Percentiles rank a stretch among this genome's conserved stretches.
phyloP scores from a whole-genome alignment of 441 rosid species.

The Francoa sonchifolia region DNA sequence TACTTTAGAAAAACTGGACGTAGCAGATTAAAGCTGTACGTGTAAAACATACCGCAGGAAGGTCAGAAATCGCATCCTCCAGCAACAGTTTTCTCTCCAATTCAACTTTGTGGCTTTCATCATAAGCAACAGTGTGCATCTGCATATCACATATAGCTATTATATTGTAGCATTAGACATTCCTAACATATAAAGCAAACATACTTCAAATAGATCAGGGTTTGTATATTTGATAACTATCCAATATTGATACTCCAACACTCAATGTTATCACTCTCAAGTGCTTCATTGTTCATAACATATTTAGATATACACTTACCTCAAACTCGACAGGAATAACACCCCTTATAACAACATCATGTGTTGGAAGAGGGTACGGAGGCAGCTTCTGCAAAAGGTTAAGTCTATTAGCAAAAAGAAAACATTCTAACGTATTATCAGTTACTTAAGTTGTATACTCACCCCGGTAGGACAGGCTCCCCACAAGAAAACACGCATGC shows the following conservation, averaged over 20 bases:
- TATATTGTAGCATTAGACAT: not conserved
- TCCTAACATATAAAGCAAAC: not conserved
- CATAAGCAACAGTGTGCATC: slow-evolving; percentile 35
- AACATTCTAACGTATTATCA: not conserved
- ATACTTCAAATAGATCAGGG: too few species aligned
- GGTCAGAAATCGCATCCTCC: slow-evolving; percentile 52
- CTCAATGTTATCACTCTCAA: too few species aligned
- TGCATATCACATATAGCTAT: slow-evolving; percentile 13
- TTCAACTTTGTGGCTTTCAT: slow-evolving; percentile 24
- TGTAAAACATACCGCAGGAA: slow-evolving; percentile 38
- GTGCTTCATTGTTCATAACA: too few species aligned
- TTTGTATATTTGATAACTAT: too few species aligned
- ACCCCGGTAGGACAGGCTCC: slow-evolving; percentile 57
- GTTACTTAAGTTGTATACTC: not conserved
- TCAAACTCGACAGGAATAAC: slow-evolving; percentile 47
- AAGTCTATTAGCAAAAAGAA: slow-evolving; percentile 1
- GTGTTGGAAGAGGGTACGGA: slow-evolving; percentile 69
- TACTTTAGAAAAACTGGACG: not conserved
- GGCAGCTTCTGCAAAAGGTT: slow-evolving; percentile 42
- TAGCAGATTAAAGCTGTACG: not conserved
- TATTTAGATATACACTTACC: slow-evolving; percentile 22
- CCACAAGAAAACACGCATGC: slow-evolving; percentile 71
- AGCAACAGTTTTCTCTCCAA: slow-evolving; percentile 37
- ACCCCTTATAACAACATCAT: slow-evolving; percentile 56
- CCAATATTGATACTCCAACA: too few species aligned